A percentile compares a stretch with the other conserved stretches of the same genome.
These are phyloP conservation scores for Cucumis hystrix DNA, from an alignment of 306 rosid genomes.

Conservation along the genomic window DNA sequence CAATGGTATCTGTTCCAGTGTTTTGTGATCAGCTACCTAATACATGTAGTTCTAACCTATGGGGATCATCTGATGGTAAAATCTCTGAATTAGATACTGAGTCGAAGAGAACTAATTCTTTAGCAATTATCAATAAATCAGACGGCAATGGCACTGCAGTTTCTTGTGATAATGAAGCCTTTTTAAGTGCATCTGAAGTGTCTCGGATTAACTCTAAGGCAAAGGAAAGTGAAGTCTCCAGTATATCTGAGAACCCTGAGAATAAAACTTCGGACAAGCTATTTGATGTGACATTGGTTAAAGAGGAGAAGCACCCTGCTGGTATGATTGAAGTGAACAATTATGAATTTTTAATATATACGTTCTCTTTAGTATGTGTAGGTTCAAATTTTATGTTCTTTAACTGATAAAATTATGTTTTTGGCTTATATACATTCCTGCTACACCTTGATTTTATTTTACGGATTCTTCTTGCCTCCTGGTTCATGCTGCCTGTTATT, in stretches of 20 bases:
- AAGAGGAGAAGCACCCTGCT: slow-evolving; percentile 41
- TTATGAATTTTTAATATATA: not conserved
- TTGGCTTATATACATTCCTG: not conserved
- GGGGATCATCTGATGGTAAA: slow-evolving; percentile 25
- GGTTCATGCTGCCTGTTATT: not conserved
- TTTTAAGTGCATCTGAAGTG: slow-evolving; percentile 34
- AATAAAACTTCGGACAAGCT: slow-evolving; percentile 41
- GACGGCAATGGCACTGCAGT: slow-evolving; percentile 25
- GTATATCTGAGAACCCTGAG: slow-evolving; percentile 29
- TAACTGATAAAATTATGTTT: not conserved
- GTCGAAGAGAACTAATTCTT: slow-evolving; percentile 28
- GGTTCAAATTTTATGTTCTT: not conserved
- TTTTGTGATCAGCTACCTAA: slow-evolving; percentile 48
- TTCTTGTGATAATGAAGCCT: slow-evolving; percentile 48
- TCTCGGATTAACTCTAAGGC: slow-evolving; percentile 22
- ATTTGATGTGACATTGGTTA: slow-evolving; percentile 58
- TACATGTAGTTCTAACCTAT: slow-evolving; percentile 34
- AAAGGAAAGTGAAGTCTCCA: slow-evolving; percentile 40
- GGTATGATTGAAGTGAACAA: slow-evolving; percentile 32
- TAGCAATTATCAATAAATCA: slow-evolving; percentile 11
- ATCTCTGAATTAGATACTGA: slow-evolving; percentile 35
- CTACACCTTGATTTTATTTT: not conserved
- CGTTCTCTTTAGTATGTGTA: not conserved
- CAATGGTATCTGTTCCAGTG: slow-evolving; percentile 79
- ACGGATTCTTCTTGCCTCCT: not conserved